Base-by-base conservation (phyloP, 257 asterid species). In the Solanum piurae region DNA sequence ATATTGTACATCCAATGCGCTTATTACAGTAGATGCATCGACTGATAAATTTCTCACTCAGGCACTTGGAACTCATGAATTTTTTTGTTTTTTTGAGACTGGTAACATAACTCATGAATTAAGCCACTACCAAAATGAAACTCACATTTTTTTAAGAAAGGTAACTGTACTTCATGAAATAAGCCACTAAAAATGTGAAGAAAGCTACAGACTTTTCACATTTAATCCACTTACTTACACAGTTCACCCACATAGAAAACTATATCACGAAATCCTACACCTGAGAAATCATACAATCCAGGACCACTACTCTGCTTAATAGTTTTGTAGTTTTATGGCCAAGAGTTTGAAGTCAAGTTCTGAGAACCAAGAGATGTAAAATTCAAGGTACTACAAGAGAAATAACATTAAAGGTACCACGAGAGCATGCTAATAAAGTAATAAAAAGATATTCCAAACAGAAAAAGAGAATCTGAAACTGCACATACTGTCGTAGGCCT, bases 401-500 rank as follows among this genome's bases (percentile, higher is more conserved):
- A 42, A 49, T 42, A 14, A 79, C 84, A 79, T 8, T 27, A 44
- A 27, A 18, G 38, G 85, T 27, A 79, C 66, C 18, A 79, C 9
- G 12, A 44, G 27, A 44, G 18, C 18, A 79, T 44, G 13, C 66
- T 44, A 27, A 79, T 27, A 44, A 25, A 42, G 64, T 4, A 42
- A 1, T 4, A 25, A 76, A 77, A 6, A 44, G 5, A 44, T 13
- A 42, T 44, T 79, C 23, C 66, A 27, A 14, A 10, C 16, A 13
- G 64, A 79, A 79, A 42, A 74, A 82, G 20, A 29, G 6, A 82
- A 46, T 29, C 20, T 49, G 31, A 82, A 27, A 36, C 9, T 23
- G 49, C 23, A 76, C 91, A 88, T 92, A 94, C 99, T 94, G 58
- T 95, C 98, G 71, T 94, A 95, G 75, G 98, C 98, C 92, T 95